Conservation (phyloP, 345 rosid species). For the Corymbia maculata region DNA sequence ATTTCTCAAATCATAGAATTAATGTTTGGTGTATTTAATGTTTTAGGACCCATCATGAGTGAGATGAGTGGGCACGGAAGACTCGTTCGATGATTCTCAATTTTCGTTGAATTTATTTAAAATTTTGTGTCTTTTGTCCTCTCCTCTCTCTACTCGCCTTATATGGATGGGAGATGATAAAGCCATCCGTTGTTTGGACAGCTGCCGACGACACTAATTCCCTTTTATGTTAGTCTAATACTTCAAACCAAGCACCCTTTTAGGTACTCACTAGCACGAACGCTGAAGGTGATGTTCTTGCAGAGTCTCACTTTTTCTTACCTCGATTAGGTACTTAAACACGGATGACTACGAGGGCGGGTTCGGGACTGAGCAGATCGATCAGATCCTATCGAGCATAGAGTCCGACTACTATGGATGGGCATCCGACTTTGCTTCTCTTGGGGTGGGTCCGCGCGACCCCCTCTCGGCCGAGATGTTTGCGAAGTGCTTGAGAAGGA, state of each 20-base stretch:
- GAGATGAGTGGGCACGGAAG: not conserved
- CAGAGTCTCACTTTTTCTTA: not conserved
- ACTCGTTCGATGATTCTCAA: not conserved
- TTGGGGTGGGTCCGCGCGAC: not conserved
- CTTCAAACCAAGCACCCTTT: not conserved
- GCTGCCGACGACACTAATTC: not conserved
- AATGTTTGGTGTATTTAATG: not conserved
- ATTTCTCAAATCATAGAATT: not conserved
- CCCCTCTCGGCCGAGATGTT: not conserved
- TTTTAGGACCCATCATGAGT: not conserved
- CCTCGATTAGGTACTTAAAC: not conserved
- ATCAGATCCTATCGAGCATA: not conserved
- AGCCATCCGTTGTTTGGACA: not conserved
- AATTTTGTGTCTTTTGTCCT: not conserved
- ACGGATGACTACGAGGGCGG: conserved; percentile 1
- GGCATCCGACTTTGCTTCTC: not conserved
- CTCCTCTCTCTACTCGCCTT: not conserved
- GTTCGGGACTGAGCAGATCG: not conserved
- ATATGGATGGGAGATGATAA: not conserved
- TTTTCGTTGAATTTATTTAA: not conserved
- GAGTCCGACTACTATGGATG: not conserved
- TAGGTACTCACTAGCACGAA: not conserved
- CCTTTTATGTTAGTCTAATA: not conserved
- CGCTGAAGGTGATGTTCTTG: not conserved
- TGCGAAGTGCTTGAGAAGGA: not conserved